These are phyloP conservation scores for Cyclotella cryptica DNA, from an alignment of 108 stramenopile species.

Conservation along the genomic window DNA sequence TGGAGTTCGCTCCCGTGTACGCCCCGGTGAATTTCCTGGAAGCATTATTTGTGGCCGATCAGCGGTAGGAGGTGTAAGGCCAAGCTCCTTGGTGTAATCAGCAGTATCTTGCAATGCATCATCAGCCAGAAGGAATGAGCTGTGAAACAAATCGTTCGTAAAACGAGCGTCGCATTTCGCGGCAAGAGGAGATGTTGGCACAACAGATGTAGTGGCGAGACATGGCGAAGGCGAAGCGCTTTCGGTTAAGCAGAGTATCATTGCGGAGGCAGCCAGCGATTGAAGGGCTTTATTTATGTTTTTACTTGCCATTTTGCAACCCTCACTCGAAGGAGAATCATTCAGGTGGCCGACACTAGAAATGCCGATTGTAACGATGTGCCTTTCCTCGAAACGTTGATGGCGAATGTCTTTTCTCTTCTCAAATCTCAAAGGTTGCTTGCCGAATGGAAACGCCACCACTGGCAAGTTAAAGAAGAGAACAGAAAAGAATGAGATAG, in stretches of 20 bases:
- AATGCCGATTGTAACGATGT: too few relatives aligned
- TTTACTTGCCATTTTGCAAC: too few relatives aligned
- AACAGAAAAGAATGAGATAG: too few relatives aligned
- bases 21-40: neutral
- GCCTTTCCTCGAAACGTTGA: too few relatives aligned
- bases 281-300: neutral
- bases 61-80: conserved; percentile 29
- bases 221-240: neutral
- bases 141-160: neutral
- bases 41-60: conserved; percentile 27
- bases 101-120: neutral
- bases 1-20: conserved; percentile 13
- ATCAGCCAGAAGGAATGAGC: neutral
- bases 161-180: neutral
- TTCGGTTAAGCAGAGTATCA: neutral
- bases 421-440: too few relatives aligned
- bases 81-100: neutral
- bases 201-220: neutral
- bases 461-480: too few relatives aligned
- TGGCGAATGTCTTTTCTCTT: too few relatives aligned
- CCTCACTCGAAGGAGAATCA: too few relatives aligned
- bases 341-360: too few relatives aligned
- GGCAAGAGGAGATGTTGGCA: neutral
- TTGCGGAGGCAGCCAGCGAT: neutral
- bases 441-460: too few relatives aligned